These are phyloP conservation scores for Malassezia obtusa DNA, from an alignment of 1,284 basidiomycete genomes.

Conservation along the genomic window DNA sequence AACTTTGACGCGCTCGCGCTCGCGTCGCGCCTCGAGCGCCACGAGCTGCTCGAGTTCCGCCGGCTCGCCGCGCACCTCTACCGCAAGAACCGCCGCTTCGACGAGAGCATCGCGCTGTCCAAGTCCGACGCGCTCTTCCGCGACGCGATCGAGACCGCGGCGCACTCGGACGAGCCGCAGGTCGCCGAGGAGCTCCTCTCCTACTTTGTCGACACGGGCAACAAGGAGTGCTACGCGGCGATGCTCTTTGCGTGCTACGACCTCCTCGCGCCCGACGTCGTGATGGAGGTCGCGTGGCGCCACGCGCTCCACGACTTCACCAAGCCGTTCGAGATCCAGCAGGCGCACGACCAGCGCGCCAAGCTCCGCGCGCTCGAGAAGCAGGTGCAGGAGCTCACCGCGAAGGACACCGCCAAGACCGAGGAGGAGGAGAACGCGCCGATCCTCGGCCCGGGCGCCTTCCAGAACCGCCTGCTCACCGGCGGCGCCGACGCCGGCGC, in stretches of 20 bases:
- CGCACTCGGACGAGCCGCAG: conserved; percentile 65
- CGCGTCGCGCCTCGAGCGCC: conserved; percentile 74
- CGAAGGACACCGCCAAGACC: conserved; percentile 71
- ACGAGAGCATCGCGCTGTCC: conserved; percentile 83
- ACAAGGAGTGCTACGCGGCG: conserved; percentile 93
- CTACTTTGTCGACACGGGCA: conserved; percentile 81
- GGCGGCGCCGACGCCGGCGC: not conserved
- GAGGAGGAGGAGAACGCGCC: conserved; percentile 58
- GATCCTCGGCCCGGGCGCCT: conserved; percentile 26
- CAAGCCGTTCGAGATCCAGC: conserved; percentile 87
- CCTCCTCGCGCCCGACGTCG: conserved; percentile 75
- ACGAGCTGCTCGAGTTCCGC: conserved; percentile 89
- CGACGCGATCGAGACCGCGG: conserved; percentile 88
- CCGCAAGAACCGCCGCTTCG: conserved; percentile 91
- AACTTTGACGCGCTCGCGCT: conserved; percentile 90
- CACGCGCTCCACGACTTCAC: conserved; percentile 89
- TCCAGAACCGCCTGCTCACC: conserved; percentile 12
- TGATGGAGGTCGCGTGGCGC: conserved; percentile 90
- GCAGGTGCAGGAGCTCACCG: conserved; percentile 63
- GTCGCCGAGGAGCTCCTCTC: conserved; percentile 86
- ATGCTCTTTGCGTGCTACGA: conserved; percentile 85
- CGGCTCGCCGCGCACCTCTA: conserved; percentile 80
- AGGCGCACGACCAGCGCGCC: conserved; percentile 51
- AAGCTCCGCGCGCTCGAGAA: conserved; percentile 58
- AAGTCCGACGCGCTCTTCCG: conserved; percentile 95